Evolutionary conservation across 2,329 filamentous ascomycete species (phyloP).

Genomic region (Hypoxylon sp.): DNA sequence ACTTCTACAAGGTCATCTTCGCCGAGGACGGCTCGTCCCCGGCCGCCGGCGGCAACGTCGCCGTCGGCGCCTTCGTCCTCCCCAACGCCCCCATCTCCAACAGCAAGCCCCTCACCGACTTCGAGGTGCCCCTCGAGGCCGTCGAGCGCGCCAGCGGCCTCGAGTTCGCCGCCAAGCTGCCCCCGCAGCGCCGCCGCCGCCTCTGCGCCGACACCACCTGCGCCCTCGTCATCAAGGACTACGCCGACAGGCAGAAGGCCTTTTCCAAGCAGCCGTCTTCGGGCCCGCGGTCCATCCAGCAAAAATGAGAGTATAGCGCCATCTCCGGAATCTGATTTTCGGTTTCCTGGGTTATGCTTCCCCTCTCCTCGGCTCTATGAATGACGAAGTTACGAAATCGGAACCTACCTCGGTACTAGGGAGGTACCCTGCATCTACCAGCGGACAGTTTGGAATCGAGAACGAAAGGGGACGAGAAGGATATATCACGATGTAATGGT

Average conservation of each 20-base stretch:
- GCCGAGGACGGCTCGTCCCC: conserved; percentile 91
- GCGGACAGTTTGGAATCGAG: background rate
- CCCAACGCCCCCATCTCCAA: conserved; percentile 92
- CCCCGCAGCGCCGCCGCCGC: conserved; percentile 74
- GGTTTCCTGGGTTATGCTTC: background rate
- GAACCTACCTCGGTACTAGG: background rate
- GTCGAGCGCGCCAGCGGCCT: conserved; percentile 91
- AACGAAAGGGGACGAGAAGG: background rate
- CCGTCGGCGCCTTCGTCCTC: conserved; percentile 91
- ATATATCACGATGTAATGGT: conserved; percentile 8
- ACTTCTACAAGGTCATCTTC: conserved; percentile 99
- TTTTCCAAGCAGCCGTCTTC: conserved; percentile 53
- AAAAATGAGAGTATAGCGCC: too few relatives aligned
- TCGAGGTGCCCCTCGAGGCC: conserved; percentile 92
- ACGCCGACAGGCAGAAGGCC: conserved; percentile 66
- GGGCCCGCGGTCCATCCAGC: too few relatives aligned
- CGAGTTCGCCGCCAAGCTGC: conserved; percentile 86
- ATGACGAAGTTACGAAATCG: background rate
- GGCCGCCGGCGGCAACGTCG: conserved; percentile 70
- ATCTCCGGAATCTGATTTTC: conserved; percentile 24
- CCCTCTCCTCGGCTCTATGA: background rate
- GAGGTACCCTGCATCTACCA: too few relatives aligned
- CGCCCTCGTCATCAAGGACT: conserved; percentile 84
- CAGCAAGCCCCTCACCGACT: conserved; percentile 84
- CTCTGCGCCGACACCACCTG: conserved; percentile 90